phyloP scores from a whole-genome alignment of 2,329 filamentous ascomycete species.

The Penicillium oxalicum region DNA sequence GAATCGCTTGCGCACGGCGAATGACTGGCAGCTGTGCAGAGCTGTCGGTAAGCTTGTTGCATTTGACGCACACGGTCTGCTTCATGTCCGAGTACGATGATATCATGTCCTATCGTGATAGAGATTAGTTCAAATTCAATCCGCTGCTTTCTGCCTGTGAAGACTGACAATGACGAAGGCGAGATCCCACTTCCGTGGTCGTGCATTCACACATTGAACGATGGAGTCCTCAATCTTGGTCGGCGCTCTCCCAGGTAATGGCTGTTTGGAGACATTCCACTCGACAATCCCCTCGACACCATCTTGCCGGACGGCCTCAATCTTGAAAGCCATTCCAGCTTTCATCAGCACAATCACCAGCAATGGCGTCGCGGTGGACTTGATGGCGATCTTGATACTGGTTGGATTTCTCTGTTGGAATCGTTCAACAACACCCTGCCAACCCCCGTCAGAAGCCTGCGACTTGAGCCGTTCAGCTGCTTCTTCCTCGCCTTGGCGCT shows the following conservation, averaged over 20 bases:
- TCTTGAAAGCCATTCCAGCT: conserved; percentile 31
- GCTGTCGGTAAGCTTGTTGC: conserved; percentile 33
- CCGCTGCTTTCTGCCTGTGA: not conserved
- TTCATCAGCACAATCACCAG: conserved; percentile 28
- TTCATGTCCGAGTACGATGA: conserved; percentile 39
- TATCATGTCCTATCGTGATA: conserved; percentile 35
- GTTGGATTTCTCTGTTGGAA: conserved; percentile 25
- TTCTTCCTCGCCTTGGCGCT: conserved; percentile 22
- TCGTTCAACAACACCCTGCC: conserved; percentile 29
- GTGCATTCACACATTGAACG: conserved; percentile 30
- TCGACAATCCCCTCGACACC: conserved; percentile 19
- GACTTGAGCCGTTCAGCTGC: conserved; percentile 25
- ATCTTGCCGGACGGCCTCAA: conserved; percentile 20
- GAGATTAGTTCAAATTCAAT: conserved; percentile 4
- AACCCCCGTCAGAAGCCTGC: conserved; percentile 26
- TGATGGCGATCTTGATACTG: conserved; percentile 24
- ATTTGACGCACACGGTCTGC: conserved; percentile 35
- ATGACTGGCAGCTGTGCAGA: conserved; percentile 37
- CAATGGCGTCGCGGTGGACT: conserved; percentile 18
- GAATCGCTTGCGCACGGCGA: conserved; percentile 23
- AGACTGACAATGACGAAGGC: conserved; percentile 33
- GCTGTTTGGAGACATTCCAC: conserved; percentile 32
- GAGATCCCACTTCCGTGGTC: conserved; percentile 36
- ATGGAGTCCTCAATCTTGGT: conserved; percentile 34
- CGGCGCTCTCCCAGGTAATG: conserved; percentile 17